Evolutionary conservation across 768 basidiomycete genomes (phyloP), one percentile per base, ranked within the genome.

Genomic region (Steccherinum ochraceum): DNA sequence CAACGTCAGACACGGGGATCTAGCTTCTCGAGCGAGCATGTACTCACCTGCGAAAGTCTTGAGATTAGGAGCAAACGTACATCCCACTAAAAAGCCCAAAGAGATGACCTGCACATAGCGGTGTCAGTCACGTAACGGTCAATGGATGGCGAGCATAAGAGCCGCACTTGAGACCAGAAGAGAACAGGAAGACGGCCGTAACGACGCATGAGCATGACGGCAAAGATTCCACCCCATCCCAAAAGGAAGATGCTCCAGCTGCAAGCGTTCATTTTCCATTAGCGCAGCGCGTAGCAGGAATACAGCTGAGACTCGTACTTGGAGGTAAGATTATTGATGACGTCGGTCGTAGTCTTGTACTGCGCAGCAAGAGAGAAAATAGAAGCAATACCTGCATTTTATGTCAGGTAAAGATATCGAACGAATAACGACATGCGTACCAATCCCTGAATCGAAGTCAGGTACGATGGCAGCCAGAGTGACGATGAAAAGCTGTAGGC

Each of bases 171-270:
- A 0, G 81, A 81, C 84, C 84, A 88, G 67, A 85, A 86, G 27
- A 88, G 63, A 12, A 86, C 68, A 0, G 84, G 83, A 1, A 88
- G 72, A 41, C 85, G 77, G 5, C 85, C 85, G 49, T 66, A 75
- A 16, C 81, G 76, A 26, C 83, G 72, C 62, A 85, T 79, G 25
- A 84, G 62, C 69, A 84, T 80, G 4, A 84, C 81, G n/a, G 76
- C 76, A 53, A 78, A 69, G n/a, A 83, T 52, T 18, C 79, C 79
- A 40, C 83, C 81, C 73, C 77, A 79, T 19, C 82, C 81, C 13
- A 81, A 62, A 7, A 83, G 64, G 62, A 83, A 83, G 50, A 84
- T 83, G 56, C 79, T 82, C 82, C 81, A 83, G 60, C 81, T 84
- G 39, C 11, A 24, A 25, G 46, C 26, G 7, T 48, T 27, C 4